A percentile compares a stretch with the other conserved stretches of the same genome.
Conservation (phyloP, 805 yeast species). For the Sugiyamaella lignohabitans region DNA sequence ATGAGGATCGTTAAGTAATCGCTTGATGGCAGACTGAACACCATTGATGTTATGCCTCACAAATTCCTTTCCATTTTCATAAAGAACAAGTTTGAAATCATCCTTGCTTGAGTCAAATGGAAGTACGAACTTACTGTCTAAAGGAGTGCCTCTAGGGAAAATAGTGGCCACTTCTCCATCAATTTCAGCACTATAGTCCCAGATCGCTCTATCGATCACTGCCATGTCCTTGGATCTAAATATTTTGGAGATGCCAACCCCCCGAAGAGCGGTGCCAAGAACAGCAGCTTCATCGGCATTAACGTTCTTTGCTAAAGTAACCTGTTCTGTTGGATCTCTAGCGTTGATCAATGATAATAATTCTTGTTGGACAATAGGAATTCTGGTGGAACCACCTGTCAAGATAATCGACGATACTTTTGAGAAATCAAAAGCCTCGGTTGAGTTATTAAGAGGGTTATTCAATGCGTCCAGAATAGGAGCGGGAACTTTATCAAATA, state of each 20-base stretch:
- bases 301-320: constrained; percentile 61
- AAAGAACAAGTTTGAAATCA: constrained; percentile 33
- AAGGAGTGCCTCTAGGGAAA: constrained; percentile 43
- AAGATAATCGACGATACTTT: constrained; percentile 61
- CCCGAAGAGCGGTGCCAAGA: constrained; percentile 81
- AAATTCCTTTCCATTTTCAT: constrained; percentile 35
- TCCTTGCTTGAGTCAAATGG: constrained; percentile 29
- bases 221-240: constrained; percentile 57
- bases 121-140: constrained; percentile 27
- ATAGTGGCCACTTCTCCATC: constrained; percentile 30
- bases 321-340: constrained; percentile 47
- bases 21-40: constrained; percentile 20
- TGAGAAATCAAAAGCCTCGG: constrained; percentile 24
- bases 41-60: constrained; percentile 26
- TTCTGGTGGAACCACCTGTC: constrained; percentile 87
- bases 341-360: constrained; percentile 40
- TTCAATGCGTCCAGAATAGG: constrained; percentile 53
- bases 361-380: constrained; percentile 70
- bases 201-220: constrained; percentile 50
- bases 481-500: constrained; percentile 40
- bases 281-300: constrained; percentile 96
- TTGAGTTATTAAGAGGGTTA: constrained; percentile 20
- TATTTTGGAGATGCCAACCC: constrained; percentile 63
- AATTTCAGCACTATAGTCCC: constrained; percentile 38
- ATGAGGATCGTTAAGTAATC: constrained; percentile 24